Conservation (phyloP, 257 asterid species). For the Nicotiana attenuata region DNA sequence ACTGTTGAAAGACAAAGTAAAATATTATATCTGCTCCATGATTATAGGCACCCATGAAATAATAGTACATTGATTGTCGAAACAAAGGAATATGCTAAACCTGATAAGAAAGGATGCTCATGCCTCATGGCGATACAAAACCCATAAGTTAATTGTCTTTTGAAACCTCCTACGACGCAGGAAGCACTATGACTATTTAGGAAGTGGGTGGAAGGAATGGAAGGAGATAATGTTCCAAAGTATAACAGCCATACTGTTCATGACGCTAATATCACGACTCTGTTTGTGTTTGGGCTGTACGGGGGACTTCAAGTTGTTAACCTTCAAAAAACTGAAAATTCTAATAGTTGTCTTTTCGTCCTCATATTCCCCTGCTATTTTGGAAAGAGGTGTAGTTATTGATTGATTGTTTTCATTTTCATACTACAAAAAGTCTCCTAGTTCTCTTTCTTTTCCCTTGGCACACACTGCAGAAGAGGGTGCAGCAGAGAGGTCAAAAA, state of each 20-base stretch:
- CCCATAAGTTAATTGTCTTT: background rate
- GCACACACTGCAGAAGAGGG: background rate
- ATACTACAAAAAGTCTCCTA: background rate
- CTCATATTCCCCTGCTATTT: background rate
- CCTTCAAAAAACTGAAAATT: background rate
- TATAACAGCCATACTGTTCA: background rate
- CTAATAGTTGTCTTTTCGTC: background rate
- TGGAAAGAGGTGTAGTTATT: background rate
- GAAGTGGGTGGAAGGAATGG: background rate
- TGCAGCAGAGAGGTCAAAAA: background rate
- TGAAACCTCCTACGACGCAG: no score
- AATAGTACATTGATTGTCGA: background rate
- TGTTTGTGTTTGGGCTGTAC: background rate
- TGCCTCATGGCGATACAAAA: background rate
- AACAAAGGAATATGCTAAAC: background rate
- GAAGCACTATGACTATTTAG: no score
- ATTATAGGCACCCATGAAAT: background rate
- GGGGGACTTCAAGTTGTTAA: background rate
- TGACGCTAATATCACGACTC: background rate
- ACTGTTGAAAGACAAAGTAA: conserved; percentile 45
- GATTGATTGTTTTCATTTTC: background rate
- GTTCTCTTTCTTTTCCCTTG: background rate
- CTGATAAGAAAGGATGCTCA: background rate
- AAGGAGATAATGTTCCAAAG: background rate
- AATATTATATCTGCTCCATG: conserved; percentile 1